Conservation (phyloP, 495 filamentous ascomycete genomes). For the Pyrenula massariospora region DNA sequence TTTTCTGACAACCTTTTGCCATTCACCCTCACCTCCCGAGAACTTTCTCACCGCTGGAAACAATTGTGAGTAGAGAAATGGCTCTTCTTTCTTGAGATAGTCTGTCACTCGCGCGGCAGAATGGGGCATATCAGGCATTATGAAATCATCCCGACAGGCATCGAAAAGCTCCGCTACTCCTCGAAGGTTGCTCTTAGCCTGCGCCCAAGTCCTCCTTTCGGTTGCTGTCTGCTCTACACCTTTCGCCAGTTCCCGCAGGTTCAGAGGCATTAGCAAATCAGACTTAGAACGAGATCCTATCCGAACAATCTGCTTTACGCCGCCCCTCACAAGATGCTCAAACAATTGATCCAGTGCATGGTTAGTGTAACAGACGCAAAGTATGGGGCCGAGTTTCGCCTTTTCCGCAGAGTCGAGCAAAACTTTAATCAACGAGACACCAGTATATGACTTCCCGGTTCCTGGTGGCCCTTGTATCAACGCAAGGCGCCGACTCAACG, state of each 20-base stretch:
- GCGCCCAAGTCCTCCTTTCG: slow-evolving; percentile 4
- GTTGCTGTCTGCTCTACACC: slow-evolving; percentile 7
- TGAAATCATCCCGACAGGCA: neutral
- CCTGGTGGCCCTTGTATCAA: slow-evolving; percentile 76
- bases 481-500: slow-evolving; percentile 43
- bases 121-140: too few species aligned
- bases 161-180: neutral
- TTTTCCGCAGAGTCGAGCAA: slow-evolving; percentile 31
- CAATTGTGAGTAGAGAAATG: slow-evolving; percentile 12
- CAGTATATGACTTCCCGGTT: slow-evolving; percentile 62
- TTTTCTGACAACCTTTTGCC: slow-evolving; percentile 18
- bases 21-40: slow-evolving; percentile 18
- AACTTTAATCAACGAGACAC: slow-evolving; percentile 47
- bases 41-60: slow-evolving; percentile 12
- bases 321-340: slow-evolving; percentile 45
- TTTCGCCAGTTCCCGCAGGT: slow-evolving; percentile 7
- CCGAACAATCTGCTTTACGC: slow-evolving; percentile 51
- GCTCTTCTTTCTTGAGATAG: slow-evolving; percentile 8
- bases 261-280: slow-evolving; percentile 21
- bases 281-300: slow-evolving; percentile 58
- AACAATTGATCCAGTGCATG: slow-evolving; percentile 65
- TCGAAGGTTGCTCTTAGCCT: neutral
- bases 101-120: slow-evolving; percentile 1
- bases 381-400: slow-evolving; percentile 47
- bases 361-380: slow-evolving; percentile 60